Evolutionary conservation across 2,329 filamentous ascomycete species (phyloP).

Genomic region (Xylariaceae sp.): DNA sequence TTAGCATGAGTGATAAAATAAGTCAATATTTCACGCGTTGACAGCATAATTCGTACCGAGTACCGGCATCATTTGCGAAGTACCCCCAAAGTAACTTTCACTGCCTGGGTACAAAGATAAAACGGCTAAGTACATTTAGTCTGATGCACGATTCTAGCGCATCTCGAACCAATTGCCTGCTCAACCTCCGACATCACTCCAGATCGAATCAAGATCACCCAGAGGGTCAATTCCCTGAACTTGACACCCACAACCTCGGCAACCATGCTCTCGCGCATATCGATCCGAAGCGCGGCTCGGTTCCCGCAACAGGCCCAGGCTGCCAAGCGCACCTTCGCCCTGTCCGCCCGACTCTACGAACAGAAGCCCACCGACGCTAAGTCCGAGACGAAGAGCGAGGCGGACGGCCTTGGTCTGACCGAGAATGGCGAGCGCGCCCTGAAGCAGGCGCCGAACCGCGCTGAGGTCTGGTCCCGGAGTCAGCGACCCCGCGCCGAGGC

Average conservation of each 20-base stretch:
- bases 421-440: constrained; percentile 44
- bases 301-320: constrained; percentile 42
- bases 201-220: constrained; percentile 7
- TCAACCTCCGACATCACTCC: constrained; percentile 20
- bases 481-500: constrained; percentile 76
- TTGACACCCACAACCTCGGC: constrained; percentile 36
- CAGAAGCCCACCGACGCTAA: constrained; percentile 37
- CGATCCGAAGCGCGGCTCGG: constrained; percentile 37
- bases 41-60: no score
- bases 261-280: constrained; percentile 43
- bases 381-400: constrained; percentile 38
- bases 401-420: constrained; percentile 32
- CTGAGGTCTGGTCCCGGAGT: constrained; percentile 74
- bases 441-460: constrained; percentile 82
- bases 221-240: constrained; percentile 19
- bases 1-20: no score
- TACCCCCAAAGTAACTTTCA: background rate
- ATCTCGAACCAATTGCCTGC: constrained; percentile 16
- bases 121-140: background rate
- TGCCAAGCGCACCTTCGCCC: constrained; percentile 44
- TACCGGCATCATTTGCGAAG: no score
- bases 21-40: no score
- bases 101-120: background rate
- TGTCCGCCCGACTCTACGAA: constrained; percentile 45
- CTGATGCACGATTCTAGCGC: constrained; percentile 22